Base-by-base conservation (phyloP, 2,329 filamentous ascomycete species). In the Apiospora phragmitis region DNA sequence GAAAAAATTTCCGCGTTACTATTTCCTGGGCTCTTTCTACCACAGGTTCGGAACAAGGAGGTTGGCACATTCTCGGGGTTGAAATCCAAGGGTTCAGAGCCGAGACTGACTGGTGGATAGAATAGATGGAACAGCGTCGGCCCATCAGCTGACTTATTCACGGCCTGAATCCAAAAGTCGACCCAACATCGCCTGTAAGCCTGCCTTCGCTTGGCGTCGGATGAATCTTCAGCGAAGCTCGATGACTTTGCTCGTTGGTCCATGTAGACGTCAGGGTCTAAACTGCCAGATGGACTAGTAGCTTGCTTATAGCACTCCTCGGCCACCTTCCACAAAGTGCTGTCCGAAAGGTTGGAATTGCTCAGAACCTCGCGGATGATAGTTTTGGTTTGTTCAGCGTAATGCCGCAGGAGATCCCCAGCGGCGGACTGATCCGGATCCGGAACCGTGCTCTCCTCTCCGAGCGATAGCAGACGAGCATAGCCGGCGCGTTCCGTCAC, bases 61-160 rank as follows among this genome's bases (percentile, higher is more conserved):
- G n/a, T 4, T 9, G 65, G 65, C 2, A 29, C 24, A 11, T 66
- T 38, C n/a, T 1, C 11, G 21, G 0, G 8, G 3, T 18, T 1
- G 5, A 18, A 7, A 12, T 21, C n/a, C n/a, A 66, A 9, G 16
- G n/a, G 42, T 8, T 8, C 65, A 26, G 59, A 21, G 18, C n/a
- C 55, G 8, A 38, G 12, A 2, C 55, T n/a, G 8, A 9, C 21
- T 12, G 62, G n/a, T n/a, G n/a, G n/a, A n/a, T n/a, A n/a, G n/a
- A n/a, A n/a, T 18, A 38, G 65, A 66, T 29, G 11, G 65, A 66
- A 66, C 8, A 66, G 65, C n/a, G 65, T 66, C 38, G 65, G 65
- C 9, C 65, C 65, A 6, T n/a, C 38, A 29, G 65, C 38, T 7
- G n/a, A 29, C 1, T 29, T 29, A 4, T 26, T 29, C n/a, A 66